These are phyloP conservation scores for Filosporella fistucella DNA, from an alignment of 495 filamentous ascomycete genomes.

Conservation along the genomic window DNA sequence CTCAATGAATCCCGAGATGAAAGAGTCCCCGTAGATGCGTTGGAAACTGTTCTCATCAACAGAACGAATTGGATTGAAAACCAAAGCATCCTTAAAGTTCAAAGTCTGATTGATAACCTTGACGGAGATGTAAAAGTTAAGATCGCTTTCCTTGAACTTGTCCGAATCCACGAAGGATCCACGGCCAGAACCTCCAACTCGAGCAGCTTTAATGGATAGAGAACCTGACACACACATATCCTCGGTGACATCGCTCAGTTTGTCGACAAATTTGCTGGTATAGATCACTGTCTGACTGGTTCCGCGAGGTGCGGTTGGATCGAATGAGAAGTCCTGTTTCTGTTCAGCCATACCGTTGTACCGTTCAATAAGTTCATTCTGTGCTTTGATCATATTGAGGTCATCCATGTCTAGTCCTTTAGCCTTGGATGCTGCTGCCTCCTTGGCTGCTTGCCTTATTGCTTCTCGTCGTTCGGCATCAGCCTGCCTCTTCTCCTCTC, in stretches of 20 bases:
- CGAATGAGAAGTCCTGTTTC: not conserved
- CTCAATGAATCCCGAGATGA: conserved; percentile 24
- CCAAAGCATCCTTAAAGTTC: conserved; percentile 9
- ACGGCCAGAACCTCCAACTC: conserved; percentile 13
- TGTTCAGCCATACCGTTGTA: not conserved
- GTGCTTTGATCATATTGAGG: not conserved
- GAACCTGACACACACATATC: conserved; percentile 14
- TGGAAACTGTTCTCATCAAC: conserved; percentile 12
- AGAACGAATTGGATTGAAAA: conserved; percentile 9
- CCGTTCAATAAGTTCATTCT: not conserved
- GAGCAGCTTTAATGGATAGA: conserved; percentile 18
- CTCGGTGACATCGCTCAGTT: conserved; percentile 14
- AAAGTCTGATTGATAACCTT: conserved; percentile 21
- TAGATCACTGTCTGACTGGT: conserved; percentile 15
- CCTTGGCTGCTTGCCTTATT: not conserved
- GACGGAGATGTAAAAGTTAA: conserved; percentile 20
- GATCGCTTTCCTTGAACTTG: conserved; percentile 21
- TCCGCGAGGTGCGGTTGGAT: not conserved
- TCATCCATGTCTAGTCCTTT: not conserved
- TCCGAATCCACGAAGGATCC: conserved; percentile 9
- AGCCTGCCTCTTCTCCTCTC: not conserved
- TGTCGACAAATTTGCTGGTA: conserved; percentile 13
- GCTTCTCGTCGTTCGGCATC: not conserved
- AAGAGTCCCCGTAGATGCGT: conserved; percentile 22
- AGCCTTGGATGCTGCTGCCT: not conserved